Base-by-base conservation (phyloP, 306 rosid genomes). In the Albizia julibrissin region DNA sequence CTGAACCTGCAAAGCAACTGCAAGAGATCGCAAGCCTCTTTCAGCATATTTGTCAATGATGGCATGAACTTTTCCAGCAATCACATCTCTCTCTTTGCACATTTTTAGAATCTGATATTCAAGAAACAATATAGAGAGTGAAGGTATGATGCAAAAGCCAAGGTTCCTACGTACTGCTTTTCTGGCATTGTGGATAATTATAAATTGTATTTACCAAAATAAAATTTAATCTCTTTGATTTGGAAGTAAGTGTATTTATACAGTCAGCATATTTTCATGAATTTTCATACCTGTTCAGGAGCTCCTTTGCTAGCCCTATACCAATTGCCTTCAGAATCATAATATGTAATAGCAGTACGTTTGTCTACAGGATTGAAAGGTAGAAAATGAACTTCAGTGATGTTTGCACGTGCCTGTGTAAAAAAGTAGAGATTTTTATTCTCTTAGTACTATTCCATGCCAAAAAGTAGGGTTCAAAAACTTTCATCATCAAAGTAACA, bases 301-400 rank as follows among this genome's bases (percentile, higher is more conserved):
- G 97, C 98, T 86, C 98, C 98, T 89, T 93, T 91, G 90, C 90
- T 93, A 74, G 97, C 92, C 66, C 97, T 82, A 78, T 90, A 73
- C 93, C 90, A 91, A 2, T 90, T 90, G 29, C 94, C 97, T 58
- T 91, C 86, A 66, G 89, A 52, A 83, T 86, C 94, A 62, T 89
- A 79, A 79, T 93, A 93, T 59, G 98, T 93, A 78, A 89, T 89
- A 14, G 98, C 98, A 65, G 98, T 93, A 46, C 98, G 98, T 83
- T 93, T 93, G 88, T 91, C 97, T 74, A 93, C 91, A 5, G 98
- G 98, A 82, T 93, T 93, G 89, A 91, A 93, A 33, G 98, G 98
- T 76, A 93, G 89, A 86, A 93, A 91, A 91, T 93, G 98, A 82
- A 90, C 86, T 87, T 93, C 97, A 26, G 84, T 93, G 76, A 93